These are phyloP conservation scores for Talaromyces trachyspermus DNA, from an alignment of 495 filamentous ascomycete species.

Conservation along the genomic window DNA sequence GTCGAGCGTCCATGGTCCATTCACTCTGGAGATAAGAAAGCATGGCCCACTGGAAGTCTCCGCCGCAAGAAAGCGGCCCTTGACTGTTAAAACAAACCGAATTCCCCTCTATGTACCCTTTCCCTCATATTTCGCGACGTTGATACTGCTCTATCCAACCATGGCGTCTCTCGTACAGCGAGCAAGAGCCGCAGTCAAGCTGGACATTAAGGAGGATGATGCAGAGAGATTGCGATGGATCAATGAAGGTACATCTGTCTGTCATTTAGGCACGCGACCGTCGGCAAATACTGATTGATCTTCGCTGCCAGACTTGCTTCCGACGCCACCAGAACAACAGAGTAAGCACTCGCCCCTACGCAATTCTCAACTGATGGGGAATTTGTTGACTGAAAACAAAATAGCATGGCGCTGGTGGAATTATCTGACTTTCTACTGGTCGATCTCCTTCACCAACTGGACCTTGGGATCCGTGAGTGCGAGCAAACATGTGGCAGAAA, in stretches of 20 bases:
- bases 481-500: neutral
- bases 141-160: too few relatives aligned
- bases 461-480: constrained; percentile 22
- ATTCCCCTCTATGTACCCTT: too few relatives aligned
- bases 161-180: constrained; percentile 4
- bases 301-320: constrained; percentile 9
- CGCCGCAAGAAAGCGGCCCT: too few relatives aligned
- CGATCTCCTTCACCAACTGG: constrained; percentile 35
- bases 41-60: too few relatives aligned
- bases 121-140: too few relatives aligned
- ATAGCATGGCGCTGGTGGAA: constrained; percentile 29
- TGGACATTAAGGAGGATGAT: neutral
- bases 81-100: too few relatives aligned
- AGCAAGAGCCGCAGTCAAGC: neutral
- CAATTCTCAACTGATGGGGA: neutral
- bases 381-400: too few relatives aligned
- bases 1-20: too few relatives aligned
- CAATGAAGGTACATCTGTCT: neutral
- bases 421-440: constrained; percentile 32
- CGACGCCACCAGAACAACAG: constrained; percentile 10
- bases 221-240: constrained; percentile 6
- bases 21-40: too few relatives aligned
- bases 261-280: neutral
- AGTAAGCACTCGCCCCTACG: constrained; percentile 7
- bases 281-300: neutral